A percentile compares a stretch with the other conserved stretches of the same genome.
Evolutionary conservation across 192 early-diverging fungal species (phyloP).

Genomic region (Dimargaris verticillata): DNA sequence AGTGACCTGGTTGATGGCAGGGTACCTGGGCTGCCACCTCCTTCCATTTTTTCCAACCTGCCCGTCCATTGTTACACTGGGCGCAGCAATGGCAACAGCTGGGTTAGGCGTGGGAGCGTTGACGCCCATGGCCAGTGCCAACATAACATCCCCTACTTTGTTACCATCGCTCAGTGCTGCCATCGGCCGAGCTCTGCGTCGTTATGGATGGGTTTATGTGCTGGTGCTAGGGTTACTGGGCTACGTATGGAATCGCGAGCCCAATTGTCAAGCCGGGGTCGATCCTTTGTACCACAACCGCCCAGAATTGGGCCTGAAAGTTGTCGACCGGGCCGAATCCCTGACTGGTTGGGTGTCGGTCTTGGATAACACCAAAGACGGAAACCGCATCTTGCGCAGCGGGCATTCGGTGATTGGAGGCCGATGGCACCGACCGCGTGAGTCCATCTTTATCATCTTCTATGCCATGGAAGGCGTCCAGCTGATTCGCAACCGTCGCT

Average conservation of each 20-base stretch:
- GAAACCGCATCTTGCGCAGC: conserved; percentile 56
- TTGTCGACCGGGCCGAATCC: conserved; percentile 60
- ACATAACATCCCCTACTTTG: not conserved
- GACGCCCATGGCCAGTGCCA: not conserved
- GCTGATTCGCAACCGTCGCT: conserved; percentile 14
- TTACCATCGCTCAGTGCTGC: not conserved
- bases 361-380: conserved; percentile 30
- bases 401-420: conserved; percentile 84
- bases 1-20: too few relatives aligned
- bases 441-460: conserved; percentile 66
- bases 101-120: not conserved
- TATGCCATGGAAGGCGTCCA: conserved; percentile 68
- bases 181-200: conserved; percentile 11
- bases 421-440: conserved; percentile 40
- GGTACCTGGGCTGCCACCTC: not conserved
- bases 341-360: conserved; percentile 68
- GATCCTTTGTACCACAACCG: conserved; percentile 17
- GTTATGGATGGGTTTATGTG: conserved; percentile 13
- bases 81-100: not conserved
- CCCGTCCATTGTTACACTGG: not conserved
- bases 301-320: conserved; percentile 14
- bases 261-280: conserved; percentile 32
- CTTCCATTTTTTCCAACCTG: not conserved
- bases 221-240: conserved; percentile 12
- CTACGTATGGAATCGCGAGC: conserved; percentile 20